Conservation (phyloP, 2,329 filamentous ascomycete genomes). For the Rhynchosporium secalis region DNA sequence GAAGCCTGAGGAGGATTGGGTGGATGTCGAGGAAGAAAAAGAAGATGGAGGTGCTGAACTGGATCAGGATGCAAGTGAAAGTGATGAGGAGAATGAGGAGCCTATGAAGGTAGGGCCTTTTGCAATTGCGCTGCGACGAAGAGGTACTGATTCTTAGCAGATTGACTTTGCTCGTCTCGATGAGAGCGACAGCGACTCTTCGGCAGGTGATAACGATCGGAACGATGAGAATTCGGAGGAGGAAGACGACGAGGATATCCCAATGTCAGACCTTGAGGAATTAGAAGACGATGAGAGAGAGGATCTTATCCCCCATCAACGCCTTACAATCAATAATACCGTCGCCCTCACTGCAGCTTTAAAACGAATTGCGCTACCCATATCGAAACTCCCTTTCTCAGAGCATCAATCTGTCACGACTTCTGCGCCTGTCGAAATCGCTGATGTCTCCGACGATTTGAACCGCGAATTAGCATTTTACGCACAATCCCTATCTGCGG, state of each 20-base stretch:
- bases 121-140: not conserved
- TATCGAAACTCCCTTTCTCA: conserved; percentile 71
- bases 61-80: conserved; percentile 41
- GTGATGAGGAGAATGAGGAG: conserved; percentile 40
- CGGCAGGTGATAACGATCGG: conserved; percentile 49
- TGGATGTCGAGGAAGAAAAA: conserved; percentile 44
- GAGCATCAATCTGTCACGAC: conserved; percentile 78
- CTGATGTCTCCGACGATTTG: conserved; percentile 87
- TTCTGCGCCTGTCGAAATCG: conserved; percentile 67
- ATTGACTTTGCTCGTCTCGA: conserved; percentile 57
- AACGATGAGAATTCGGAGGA: conserved; percentile 54
- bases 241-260: conserved; percentile 82
- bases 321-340: conserved; percentile 96
- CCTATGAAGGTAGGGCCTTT: conserved; percentile 30
- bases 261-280: conserved; percentile 83
- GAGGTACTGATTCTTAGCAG: conserved; percentile 37
- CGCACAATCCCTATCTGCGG: conserved; percentile 81
- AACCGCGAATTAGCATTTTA: conserved; percentile 92
- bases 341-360: conserved; percentile 78
- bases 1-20: conserved; percentile 43
- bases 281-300: conserved; percentile 76
- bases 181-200: conserved; percentile 59
- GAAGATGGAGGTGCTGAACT: conserved; percentile 31
- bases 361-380: conserved; percentile 74
- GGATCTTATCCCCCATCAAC: conserved; percentile 86